Evolutionary conservation across 106 monocot species (phyloP).

Genomic region (Chionographis japonica): DNA sequence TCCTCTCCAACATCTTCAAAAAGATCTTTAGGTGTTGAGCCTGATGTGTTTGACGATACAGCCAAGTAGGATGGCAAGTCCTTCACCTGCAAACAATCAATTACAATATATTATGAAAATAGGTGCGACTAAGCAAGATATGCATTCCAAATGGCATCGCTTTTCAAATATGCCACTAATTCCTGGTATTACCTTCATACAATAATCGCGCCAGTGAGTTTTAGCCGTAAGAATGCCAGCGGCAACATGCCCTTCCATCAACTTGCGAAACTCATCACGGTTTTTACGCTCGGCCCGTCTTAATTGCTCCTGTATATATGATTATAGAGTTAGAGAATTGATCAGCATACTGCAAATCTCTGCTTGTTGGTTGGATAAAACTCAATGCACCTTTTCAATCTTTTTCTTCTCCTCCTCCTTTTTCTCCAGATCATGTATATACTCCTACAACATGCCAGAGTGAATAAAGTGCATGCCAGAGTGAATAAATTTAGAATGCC

Average conservation of each 20-base stretch:
- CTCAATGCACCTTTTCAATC: conserved; percentile 63
- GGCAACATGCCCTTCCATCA: conserved; percentile 82
- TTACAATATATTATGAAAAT: too few species aligned
- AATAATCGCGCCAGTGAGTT: conserved; percentile 96
- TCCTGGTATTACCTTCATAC: conserved; percentile 62
- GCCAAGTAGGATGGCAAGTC: conserved; percentile 52
- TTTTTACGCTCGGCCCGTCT: conserved; percentile 81
- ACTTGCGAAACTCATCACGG: conserved; percentile 83
- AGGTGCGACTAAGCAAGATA: too few species aligned
- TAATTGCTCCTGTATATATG: conserved; percentile 53
- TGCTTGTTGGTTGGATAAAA: not conserved
- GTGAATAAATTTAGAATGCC: too few species aligned
- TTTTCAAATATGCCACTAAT: too few species aligned
- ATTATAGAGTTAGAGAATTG: not conserved
- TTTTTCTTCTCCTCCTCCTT: conserved; percentile 93
- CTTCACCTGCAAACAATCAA: conserved; percentile 52
- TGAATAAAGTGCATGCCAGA: not conserved
- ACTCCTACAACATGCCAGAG: conserved; percentile 58
- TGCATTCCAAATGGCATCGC: too few species aligned
- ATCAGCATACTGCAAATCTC: not conserved
- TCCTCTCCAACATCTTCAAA: conserved; percentile 90
- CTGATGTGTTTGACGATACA: conserved; percentile 81
- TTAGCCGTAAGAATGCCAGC: conserved; percentile 76
- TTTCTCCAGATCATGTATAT: conserved; percentile 85
- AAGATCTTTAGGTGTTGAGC: conserved; percentile 95